These are phyloP conservation scores for Heimioporus sp. DNA, from an alignment of 768 basidiomycete species.

Conservation along the genomic window DNA sequence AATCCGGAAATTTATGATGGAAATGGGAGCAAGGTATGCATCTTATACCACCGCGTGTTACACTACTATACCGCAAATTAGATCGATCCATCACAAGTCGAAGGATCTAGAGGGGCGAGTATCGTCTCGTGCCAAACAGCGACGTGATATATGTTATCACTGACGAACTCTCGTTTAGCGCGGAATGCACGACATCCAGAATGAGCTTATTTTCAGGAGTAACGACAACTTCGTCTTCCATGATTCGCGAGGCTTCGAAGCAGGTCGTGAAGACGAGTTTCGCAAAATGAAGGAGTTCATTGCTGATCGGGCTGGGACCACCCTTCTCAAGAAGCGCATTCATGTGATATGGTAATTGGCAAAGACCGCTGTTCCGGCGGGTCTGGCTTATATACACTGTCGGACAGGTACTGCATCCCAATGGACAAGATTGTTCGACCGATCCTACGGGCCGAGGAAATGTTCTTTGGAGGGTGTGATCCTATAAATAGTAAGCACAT, in stretches of 20 bases:
- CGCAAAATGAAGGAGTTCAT: constrained; percentile 5
- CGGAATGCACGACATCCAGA: background rate
- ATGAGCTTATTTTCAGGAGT: constrained; percentile 2
- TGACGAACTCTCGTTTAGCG: background rate
- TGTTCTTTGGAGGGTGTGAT: constrained; percentile 1
- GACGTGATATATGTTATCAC: too few species aligned
- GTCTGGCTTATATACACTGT: background rate
- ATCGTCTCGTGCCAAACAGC: too few species aligned
- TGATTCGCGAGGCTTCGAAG: constrained; percentile 5
- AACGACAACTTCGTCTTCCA: constrained; percentile 4
- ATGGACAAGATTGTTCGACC: constrained; percentile 4
- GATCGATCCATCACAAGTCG: constrained; percentile 2
- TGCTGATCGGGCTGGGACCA: background rate
- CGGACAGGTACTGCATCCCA: constrained; percentile 4
- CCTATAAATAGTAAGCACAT: background rate
- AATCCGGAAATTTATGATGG: constrained; percentile 6
- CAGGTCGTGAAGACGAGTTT: constrained; percentile 1
- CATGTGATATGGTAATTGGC: constrained; percentile 4
- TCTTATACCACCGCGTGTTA: too few species aligned
- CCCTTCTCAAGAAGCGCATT: constrained; percentile 2
- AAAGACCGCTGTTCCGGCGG: background rate
- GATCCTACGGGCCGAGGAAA: background rate
- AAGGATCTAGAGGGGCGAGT: background rate
- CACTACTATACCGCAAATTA: background rate
- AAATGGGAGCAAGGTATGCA: background rate